These are phyloP conservation scores for Phyllosticta capitalensis DNA, from an alignment of 2,329 filamentous ascomycete species.

Conservation along the genomic window DNA sequence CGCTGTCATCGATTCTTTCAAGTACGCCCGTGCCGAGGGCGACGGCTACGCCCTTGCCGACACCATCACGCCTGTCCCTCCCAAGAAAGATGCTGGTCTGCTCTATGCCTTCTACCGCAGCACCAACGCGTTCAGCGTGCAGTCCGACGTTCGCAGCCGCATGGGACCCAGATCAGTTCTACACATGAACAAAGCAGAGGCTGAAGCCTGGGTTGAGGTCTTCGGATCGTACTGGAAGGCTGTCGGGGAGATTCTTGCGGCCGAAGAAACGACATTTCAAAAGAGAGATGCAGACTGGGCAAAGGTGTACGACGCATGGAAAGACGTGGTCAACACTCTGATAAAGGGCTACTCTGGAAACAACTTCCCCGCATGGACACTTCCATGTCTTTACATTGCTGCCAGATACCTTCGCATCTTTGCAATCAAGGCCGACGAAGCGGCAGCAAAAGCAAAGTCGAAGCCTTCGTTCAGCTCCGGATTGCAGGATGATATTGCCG, in stretches of 20 bases:
- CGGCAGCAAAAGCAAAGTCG: constrained; percentile 43
- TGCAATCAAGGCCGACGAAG: constrained; percentile 82
- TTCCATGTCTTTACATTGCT: constrained; percentile 79
- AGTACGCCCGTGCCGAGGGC: constrained; percentile 51
- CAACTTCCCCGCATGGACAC: constrained; percentile 79
- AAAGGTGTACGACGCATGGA: constrained; percentile 83
- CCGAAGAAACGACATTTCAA: constrained; percentile 45
- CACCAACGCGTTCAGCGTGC: constrained; percentile 56
- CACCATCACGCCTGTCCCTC: constrained; percentile 62
- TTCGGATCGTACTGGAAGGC: constrained; percentile 80
- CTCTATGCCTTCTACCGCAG: constrained; percentile 62
- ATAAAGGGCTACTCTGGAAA: constrained; percentile 71
- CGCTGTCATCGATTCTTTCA: constrained; percentile 61
- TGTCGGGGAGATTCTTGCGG: constrained; percentile 59
- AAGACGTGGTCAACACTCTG: constrained; percentile 66
- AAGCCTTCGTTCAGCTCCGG: constrained; percentile 36
- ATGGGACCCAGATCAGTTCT: constrained; percentile 49
- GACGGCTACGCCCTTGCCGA: constrained; percentile 66
- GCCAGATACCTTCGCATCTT: constrained; percentile 81
- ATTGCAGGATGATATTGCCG: constrained; percentile 75
- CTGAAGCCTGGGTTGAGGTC: constrained; percentile 76
- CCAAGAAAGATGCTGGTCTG: constrained; percentile 51
- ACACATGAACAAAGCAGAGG: constrained; percentile 56
- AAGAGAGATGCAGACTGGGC: constrained; percentile 54
- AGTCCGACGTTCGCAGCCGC: constrained; percentile 59